A percentile compares a stretch with the other conserved stretches of the same genome.
Conservation (phyloP, 2,329 filamentous ascomycete species). For the Penicillium aurantiogriseum region DNA sequence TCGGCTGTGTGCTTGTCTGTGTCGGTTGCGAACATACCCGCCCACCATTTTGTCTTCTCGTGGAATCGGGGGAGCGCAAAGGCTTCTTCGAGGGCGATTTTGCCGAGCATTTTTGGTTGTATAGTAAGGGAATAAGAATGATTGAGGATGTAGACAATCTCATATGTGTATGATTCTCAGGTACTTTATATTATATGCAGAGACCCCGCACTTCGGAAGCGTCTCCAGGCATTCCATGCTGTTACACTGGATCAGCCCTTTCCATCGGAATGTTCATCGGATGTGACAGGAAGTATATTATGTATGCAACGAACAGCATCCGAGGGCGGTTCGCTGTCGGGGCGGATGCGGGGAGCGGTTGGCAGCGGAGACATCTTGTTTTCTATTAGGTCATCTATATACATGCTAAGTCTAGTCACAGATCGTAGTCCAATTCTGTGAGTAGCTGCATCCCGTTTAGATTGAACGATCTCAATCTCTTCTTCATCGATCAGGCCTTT, state of each 20-base stretch:
- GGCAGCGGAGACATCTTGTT: background rate
- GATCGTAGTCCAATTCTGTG: conserved; percentile 29
- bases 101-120: conserved; percentile 53
- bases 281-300: background rate
- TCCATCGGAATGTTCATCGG: background rate
- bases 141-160: background rate
- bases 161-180: background rate
- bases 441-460: conserved; percentile 29
- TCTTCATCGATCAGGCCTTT: conserved; percentile 21
- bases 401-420: background rate
- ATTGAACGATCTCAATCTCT: conserved; percentile 29
- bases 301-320: background rate
- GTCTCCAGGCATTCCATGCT: background rate
- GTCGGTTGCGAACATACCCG: conserved; percentile 58
- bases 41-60: conserved; percentile 62
- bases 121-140: background rate
- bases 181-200: conserved; percentile 2
- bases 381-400: background rate
- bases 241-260: background rate
- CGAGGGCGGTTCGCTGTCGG: conserved; percentile 5
- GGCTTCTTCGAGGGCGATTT: conserved; percentile 62
- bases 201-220: conserved; percentile 14
- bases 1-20: conserved; percentile 58
- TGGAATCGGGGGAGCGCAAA: conserved; percentile 60
- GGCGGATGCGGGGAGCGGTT: conserved; percentile 7